Evolutionary conservation across 441 rosid species (phyloP).

Genomic region (Manihot esculenta): DNA sequence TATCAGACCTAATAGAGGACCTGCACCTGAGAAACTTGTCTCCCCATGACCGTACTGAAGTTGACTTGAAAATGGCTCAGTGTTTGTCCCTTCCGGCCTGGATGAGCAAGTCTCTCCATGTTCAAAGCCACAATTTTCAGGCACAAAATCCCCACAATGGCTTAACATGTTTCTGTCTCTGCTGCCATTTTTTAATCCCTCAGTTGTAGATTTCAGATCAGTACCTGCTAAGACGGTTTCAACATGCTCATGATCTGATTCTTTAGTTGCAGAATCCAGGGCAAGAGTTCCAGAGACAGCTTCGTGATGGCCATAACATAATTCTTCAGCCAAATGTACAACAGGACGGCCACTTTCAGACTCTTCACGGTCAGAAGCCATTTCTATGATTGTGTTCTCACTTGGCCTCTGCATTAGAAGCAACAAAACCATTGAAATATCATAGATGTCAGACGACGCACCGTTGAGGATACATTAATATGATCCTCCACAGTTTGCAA

Average conservation of each 20-base stretch:
- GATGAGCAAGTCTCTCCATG: slow-evolving; percentile 18
- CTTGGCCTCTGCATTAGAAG: slow-evolving; percentile 32
- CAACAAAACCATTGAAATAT: slow-evolving; percentile 18
- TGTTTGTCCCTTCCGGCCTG: slow-evolving; percentile 24
- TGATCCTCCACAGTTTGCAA: neutral
- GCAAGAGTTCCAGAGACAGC: slow-evolving; percentile 9
- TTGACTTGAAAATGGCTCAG: slow-evolving; percentile 29
- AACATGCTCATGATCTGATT: no score
- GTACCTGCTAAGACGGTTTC: slow-evolving; percentile 15
- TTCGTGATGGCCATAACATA: slow-evolving; percentile 17
- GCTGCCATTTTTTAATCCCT: slow-evolving; percentile 20
- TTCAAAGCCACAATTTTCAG: slow-evolving; percentile 19
- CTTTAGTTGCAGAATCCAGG: slow-evolving; percentile 22
- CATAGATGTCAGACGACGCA: neutral
- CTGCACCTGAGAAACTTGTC: slow-evolving; percentile 70
- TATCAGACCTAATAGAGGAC: slow-evolving; percentile 53
- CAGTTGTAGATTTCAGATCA: slow-evolving; percentile 15
- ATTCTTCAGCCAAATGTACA: slow-evolving; percentile 23
- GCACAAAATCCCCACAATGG: slow-evolving; percentile 17
- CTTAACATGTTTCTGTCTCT: slow-evolving; percentile 18
- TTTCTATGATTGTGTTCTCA: slow-evolving; percentile 6
- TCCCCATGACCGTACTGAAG: slow-evolving; percentile 45
- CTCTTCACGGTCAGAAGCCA: slow-evolving; percentile 10
- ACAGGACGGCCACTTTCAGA: slow-evolving; percentile 7
- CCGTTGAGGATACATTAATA: neutral